Evolutionary conservation across 495 filamentous ascomycete species (phyloP).

Genomic region (Daldinia childiae): DNA sequence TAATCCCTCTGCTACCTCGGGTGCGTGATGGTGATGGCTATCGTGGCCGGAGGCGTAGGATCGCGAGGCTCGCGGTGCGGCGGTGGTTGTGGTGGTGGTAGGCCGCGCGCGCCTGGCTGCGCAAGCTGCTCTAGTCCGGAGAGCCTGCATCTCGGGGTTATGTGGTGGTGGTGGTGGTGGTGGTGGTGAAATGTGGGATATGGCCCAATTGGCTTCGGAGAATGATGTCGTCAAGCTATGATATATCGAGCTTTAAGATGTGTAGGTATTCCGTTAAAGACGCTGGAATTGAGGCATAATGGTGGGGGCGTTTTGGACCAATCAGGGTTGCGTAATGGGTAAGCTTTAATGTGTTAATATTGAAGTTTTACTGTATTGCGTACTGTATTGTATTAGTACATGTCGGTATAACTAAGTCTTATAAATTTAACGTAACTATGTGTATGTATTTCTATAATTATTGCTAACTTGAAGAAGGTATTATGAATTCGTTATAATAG

Average conservation of each 20-base stretch:
- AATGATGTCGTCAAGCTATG: slow-evolving; percentile 26
- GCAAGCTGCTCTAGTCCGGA: slow-evolving; percentile 54
- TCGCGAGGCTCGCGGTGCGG: slow-evolving; percentile 45
- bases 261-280: slow-evolving; percentile 9
- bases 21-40: slow-evolving; percentile 27
- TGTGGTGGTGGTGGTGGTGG: no score
- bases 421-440: not conserved
- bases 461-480: not conserved
- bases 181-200: slow-evolving; percentile 26
- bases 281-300: slow-evolving; percentile 38
- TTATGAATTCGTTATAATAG: not conserved
- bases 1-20: slow-evolving; percentile 52
- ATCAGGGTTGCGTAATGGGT: not conserved
- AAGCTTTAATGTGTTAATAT: slow-evolving; percentile 30
- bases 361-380: slow-evolving; percentile 14
- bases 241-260: slow-evolving; percentile 12
- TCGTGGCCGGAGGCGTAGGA: slow-evolving; percentile 52
- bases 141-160: slow-evolving; percentile 54
- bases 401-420: no score
- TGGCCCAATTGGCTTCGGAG: slow-evolving; percentile 41
- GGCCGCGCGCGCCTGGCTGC: slow-evolving; percentile 51
- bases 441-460: not conserved
- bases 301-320: slow-evolving; percentile 20
- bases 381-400: slow-evolving; percentile 16
- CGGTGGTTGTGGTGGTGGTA: slow-evolving; percentile 18